Conservation (phyloP, 179 eudicot genomes). For the Pouteria campechiana region DNA sequence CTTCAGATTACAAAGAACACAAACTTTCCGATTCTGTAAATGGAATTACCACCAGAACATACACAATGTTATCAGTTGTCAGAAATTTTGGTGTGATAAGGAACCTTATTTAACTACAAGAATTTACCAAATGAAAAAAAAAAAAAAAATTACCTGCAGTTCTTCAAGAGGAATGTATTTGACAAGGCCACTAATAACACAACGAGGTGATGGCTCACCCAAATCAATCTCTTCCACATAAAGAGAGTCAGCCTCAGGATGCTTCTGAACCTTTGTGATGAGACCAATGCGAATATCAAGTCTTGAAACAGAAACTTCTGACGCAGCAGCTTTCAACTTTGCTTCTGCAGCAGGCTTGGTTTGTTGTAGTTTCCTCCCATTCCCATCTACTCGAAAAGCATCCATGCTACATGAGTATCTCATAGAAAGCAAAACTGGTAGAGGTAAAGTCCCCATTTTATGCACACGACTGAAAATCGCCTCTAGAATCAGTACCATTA, state of each 20-base stretch:
- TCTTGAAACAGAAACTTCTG: constrained; percentile 66
- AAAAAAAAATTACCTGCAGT: constrained; percentile 43
- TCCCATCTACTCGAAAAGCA: too few species aligned
- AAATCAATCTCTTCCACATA: constrained; percentile 91
- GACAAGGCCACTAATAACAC: constrained; percentile 93
- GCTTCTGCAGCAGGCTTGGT: constrained; percentile 38
- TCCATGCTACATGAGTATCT: too few species aligned
- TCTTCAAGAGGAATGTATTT: constrained; percentile 49
- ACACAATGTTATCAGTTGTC: not conserved
- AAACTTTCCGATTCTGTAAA: constrained; percentile 56
- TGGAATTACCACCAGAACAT: not conserved
- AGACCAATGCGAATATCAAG: constrained; percentile 78
- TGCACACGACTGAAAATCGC: too few species aligned
- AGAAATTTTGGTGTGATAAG: not conserved
- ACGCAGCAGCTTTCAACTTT: constrained; percentile 48
- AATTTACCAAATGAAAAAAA: not conserved
- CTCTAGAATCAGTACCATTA: too few species aligned
- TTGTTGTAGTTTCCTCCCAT: constrained; percentile 35
- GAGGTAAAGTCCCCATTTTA: too few species aligned
- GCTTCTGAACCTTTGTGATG: constrained; percentile 63
- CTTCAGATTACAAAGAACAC: constrained; percentile 88
- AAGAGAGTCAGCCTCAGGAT: constrained; percentile 79
- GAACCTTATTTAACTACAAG: not conserved
- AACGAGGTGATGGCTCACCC: constrained; percentile 66
- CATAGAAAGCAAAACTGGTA: too few species aligned